Base-by-base conservation (phyloP, 805 yeast species). In the Scheffersomyces coipomensis region DNA sequence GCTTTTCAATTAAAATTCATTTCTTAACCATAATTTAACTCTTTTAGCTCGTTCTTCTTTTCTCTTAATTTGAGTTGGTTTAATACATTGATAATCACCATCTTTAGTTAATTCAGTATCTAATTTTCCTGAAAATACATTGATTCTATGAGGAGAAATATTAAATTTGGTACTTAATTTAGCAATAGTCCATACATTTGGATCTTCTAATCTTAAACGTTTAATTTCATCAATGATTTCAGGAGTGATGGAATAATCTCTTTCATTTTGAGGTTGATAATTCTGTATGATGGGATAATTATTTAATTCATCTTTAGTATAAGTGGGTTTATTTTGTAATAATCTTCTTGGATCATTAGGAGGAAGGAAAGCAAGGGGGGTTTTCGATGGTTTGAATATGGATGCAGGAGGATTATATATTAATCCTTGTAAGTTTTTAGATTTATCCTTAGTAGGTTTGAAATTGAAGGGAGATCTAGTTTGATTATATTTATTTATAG, bases 351-450 rank as follows among this genome's bases (percentile, higher is more conserved):
- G 78, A 53, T 85, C 88, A 30, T 59, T 62, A 5, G 63, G 47
- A 9, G 93, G 88, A 40, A 87, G 59, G 56, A 87, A 87, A 2
- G 81, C 79, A 37, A 71, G 71, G 13, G 95, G 95, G 2, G 93
- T 82, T 60, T 78, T 64, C 10, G 75, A 62, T 19, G 83, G 71
- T 40, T 52, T 47, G 37, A 46, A 40, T 12, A 60, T 48, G 25
- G 73, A 49, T 11, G 85, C 75, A 3, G 90, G 76, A 18, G 88
- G 89, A 30, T 88, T 75, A 45, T 62, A 56, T 29, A 79, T 76
- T 19, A 86, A 62, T 4, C 91, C 91, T 18, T 73, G 66, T 1
- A 82, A 78, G 15, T 75, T 64, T 37, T 67, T 57, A 5, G 4
- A 5, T 15, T 27, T 27, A 15, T 27, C 30, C 15, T 11, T 27